These are phyloP conservation scores for Cyphellophora attinorum DNA, from an alignment of 2,329 filamentous ascomycete genomes.

Conservation along the genomic window DNA sequence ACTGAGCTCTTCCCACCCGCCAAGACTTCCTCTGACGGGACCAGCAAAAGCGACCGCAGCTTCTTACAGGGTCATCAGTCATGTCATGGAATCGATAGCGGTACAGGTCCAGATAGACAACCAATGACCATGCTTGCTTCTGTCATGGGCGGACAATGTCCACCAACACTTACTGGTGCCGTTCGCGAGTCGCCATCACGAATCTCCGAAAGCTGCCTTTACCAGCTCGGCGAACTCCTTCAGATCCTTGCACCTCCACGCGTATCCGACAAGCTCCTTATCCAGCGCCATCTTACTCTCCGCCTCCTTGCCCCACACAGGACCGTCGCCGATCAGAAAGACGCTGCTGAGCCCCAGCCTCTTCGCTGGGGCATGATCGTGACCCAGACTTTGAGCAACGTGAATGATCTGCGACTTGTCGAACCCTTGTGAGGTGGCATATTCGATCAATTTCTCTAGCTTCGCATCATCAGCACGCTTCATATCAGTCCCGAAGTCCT, in stretches of 20 bases:
- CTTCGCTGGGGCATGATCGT: slow-evolving; percentile 59
- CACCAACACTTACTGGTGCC: too few relatives aligned
- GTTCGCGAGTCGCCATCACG: too few relatives aligned
- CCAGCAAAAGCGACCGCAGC: too few relatives aligned
- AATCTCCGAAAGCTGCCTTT: slow-evolving; percentile 4
- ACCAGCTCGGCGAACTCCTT: slow-evolving; percentile 10
- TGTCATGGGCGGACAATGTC: too few relatives aligned
- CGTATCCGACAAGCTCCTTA: slow-evolving; percentile 12
- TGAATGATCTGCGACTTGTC: slow-evolving; percentile 52
- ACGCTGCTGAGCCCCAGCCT: slow-evolving; percentile 49
- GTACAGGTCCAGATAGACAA: too few relatives aligned
- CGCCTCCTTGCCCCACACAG: slow-evolving; percentile 16
- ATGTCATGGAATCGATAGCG: too few relatives aligned
- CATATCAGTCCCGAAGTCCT: slow-evolving; percentile 56
- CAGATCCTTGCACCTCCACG: neutral
- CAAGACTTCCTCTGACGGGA: too few relatives aligned
- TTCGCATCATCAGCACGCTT: slow-evolving; percentile 16
- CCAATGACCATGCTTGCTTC: too few relatives aligned
- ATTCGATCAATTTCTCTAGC: slow-evolving; percentile 36
- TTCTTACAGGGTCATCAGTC: too few relatives aligned
- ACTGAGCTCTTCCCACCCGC: too few relatives aligned
- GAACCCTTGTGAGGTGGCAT: slow-evolving; percentile 45
- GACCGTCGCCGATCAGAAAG: slow-evolving; percentile 35
- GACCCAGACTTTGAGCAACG: slow-evolving; percentile 57
- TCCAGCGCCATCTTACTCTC: slow-evolving; percentile 18